Percentiles rank a stretch among this genome's conserved stretches.
Conservation (phyloP, 2,329 filamentous ascomycete species). For the Orbilia blumenaviensis region DNA sequence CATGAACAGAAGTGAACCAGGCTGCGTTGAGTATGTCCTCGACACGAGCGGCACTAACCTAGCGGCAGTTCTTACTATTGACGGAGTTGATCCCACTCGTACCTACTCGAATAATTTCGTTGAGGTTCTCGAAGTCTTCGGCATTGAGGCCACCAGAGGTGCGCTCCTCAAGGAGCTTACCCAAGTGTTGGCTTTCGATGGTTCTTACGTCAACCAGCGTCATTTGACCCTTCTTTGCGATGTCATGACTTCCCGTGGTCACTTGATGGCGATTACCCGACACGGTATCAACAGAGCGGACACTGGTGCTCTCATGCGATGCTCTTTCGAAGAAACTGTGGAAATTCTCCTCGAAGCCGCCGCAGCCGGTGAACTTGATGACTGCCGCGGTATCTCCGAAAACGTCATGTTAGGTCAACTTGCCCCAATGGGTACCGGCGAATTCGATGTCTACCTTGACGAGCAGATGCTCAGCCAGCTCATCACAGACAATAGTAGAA, state of each 20-base stretch:
- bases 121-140: slow-evolving; percentile 92
- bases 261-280: slow-evolving; percentile 93
- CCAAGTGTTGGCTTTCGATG: slow-evolving; percentile 94
- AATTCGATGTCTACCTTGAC: slow-evolving; percentile 92
- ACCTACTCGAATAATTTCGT: slow-evolving; percentile 97
- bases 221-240: slow-evolving; percentile 94
- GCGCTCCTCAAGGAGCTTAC: slow-evolving; percentile 88
- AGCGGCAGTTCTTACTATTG: slow-evolving; percentile 81
- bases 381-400: slow-evolving; percentile 97
- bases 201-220: slow-evolving; percentile 99
- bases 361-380: slow-evolving; percentile 91
- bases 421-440: slow-evolving; percentile 94
- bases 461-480: slow-evolving; percentile 95
- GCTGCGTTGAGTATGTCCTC: slow-evolving; percentile 92
- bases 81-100: slow-evolving; percentile 83
- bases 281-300: slow-evolving; percentile 98
- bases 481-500: slow-evolving; percentile 88
- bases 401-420: slow-evolving; percentile 98
- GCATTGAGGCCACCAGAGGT: slow-evolving; percentile 91
- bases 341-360: slow-evolving; percentile 97
- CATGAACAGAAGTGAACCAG: slow-evolving; percentile 75
- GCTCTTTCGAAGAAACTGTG: slow-evolving; percentile 98
- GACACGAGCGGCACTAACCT: slow-evolving; percentile 93
- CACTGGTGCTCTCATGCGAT: slow-evolving; percentile 97
- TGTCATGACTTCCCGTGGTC: slow-evolving; percentile 95